Conservation (phyloP, 225 moss, liverwort and hornwort species). For the Polytrichum formosum region DNA sequence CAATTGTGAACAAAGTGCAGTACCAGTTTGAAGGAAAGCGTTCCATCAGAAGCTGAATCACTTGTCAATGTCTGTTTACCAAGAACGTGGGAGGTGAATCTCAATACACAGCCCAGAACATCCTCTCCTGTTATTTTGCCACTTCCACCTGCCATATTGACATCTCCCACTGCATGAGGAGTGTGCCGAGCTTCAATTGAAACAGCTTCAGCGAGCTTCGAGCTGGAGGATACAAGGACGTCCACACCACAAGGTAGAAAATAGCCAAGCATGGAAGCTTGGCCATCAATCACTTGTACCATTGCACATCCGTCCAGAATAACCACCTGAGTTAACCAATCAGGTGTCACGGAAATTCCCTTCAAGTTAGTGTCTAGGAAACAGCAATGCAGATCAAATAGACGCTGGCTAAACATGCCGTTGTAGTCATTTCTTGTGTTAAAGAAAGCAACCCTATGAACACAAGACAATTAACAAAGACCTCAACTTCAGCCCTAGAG, state of each 20-base stretch:
- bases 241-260: slow-evolving; percentile 59
- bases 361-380: too few relatives aligned
- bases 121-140: slow-evolving; percentile 22
- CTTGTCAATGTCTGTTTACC: slow-evolving; percentile 23
- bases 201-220: slow-evolving; percentile 72
- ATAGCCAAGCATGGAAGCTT: slow-evolving; percentile 82
- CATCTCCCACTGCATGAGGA: slow-evolving; percentile 17
- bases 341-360: background rate
- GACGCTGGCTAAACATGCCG: background rate
- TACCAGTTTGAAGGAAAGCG: slow-evolving; percentile 45
- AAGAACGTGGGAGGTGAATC: slow-evolving; percentile 42
- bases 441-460: too few relatives aligned
- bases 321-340: slow-evolving; percentile 44
- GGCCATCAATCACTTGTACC: slow-evolving; percentile 68
- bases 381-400: background rate
- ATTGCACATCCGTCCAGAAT: slow-evolving; percentile 82
- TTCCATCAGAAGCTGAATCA: slow-evolving; percentile 16
- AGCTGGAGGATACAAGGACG: slow-evolving; percentile 81
- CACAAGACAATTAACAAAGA: background rate
- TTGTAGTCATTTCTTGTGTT: background rate
- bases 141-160: slow-evolving; percentile 22
- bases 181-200: slow-evolving; percentile 50
- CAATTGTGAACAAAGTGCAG: background rate
- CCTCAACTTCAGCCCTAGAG: background rate
- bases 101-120: slow-evolving; percentile 35